Base-by-base conservation (phyloP, 768 basidiomycete genomes). In the Tulasnella sp. region DNA sequence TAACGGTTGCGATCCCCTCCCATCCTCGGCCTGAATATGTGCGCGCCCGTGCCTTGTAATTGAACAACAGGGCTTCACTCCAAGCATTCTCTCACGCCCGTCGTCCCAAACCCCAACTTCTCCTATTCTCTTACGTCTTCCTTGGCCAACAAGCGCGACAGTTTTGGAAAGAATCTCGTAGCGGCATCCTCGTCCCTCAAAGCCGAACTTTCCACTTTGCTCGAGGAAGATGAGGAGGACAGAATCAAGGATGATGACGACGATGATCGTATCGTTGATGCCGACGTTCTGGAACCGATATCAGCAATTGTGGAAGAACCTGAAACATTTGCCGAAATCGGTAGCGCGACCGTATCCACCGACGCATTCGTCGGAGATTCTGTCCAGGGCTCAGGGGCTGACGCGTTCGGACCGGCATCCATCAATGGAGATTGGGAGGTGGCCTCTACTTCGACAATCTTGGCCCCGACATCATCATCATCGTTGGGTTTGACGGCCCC, bases 201-300 rank as follows among this genome's bases (percentile, higher is more conserved):
- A 66, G 87, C 89, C 67, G 78, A 83, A 63, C 75, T 90, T 9
- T 77, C 79, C 59, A 89, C 87, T 15, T 74, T 90, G 27, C 71
- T 91, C 31, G 88, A 89, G 64, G 89, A 88, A 65, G 86, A 91
- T 56, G 88, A 90, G 51, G 87, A 92, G 49, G 89, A 32, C 29
- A 48, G 46, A 48, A 29, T 32, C 21, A 14, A 48, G 19, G 12
- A 23, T 17, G 46, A 29, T 25, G 17, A 19, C 46, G 46, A 32
- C 46, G 6, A 59, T 59, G 17, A 43, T 63, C 25, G 57, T 66
- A 49, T 50, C 65, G 15, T n/a, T 61, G 21, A 32, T 51, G 23
- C 39, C 57, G 31, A 32, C 35, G 56, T 17, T 50, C 40, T 50
- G 43, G 54, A 19, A 50, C 52, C 31, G 6, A 56, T 58, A 37